Evolutionary conservation across 139 green algal species (phyloP).

Genomic region (Spirogloea muscicola): DNA sequence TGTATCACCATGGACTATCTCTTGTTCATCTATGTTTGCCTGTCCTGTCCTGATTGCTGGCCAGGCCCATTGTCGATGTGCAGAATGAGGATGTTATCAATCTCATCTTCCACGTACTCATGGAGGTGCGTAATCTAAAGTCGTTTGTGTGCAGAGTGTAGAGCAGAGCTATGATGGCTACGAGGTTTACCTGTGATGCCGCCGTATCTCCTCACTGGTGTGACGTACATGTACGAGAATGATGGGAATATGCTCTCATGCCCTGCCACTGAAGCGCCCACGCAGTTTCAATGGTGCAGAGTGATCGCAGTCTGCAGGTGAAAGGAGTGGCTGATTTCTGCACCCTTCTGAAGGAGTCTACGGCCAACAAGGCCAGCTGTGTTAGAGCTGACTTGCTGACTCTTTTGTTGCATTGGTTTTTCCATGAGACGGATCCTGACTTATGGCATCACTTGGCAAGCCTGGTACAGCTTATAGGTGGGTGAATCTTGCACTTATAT

Average conservation of each 20-base stretch:
- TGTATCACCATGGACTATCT: no score
- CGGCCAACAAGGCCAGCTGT: slow-evolving; percentile 29
- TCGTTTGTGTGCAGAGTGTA: not conserved
- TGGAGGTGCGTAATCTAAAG: slow-evolving; percentile 9
- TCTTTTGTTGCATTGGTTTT: slow-evolving; percentile 29
- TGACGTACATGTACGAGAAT: not conserved
- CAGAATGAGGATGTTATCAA: slow-evolving; percentile 40
- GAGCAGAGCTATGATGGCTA: not conserved
- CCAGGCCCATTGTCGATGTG: no score
- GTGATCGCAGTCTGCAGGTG: slow-evolving; percentile 12
- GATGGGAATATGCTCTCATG: not conserved
- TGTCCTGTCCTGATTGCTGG: no score
- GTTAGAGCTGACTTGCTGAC: slow-evolving; percentile 15
- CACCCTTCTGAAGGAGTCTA: slow-evolving; percentile 9
- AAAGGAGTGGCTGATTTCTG: slow-evolving; percentile 24
- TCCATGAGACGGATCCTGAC: not conserved
- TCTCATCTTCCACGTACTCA: slow-evolving; percentile 33
- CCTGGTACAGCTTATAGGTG: slow-evolving; percentile 19
- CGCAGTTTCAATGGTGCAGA: not conserved
- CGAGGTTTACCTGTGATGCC: not conserved
- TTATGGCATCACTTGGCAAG: not conserved
- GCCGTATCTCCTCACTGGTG: not conserved
- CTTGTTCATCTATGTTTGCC: no score
- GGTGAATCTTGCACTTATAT: no score
- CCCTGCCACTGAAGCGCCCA: not conserved